phyloP scores from a whole-genome alignment of 2,329 filamentous ascomycete genomes.

The Aspergillus cejpii region DNA sequence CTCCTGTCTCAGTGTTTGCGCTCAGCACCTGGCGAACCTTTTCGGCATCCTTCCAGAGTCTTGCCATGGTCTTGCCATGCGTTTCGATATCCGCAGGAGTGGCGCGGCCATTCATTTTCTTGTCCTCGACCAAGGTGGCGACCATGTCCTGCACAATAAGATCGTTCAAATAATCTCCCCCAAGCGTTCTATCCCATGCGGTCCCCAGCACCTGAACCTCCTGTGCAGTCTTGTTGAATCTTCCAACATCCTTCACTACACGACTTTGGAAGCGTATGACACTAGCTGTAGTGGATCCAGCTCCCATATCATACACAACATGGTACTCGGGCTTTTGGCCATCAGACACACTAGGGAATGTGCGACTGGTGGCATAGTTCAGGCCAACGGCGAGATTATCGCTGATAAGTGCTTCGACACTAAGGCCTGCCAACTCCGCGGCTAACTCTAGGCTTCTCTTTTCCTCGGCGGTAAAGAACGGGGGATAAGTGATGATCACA shows the following conservation, averaged over 20 bases:
- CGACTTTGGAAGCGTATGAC: constrained; percentile 84
- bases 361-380: constrained; percentile 88
- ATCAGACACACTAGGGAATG: constrained; percentile 76
- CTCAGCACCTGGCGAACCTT: constrained; percentile 81
- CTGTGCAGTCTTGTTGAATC: constrained; percentile 93
- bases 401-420: constrained; percentile 74
- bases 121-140: constrained; percentile 64
- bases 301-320: constrained; percentile 95
- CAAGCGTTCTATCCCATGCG: constrained; percentile 84
- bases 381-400: constrained; percentile 88
- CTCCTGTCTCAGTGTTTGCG: constrained; percentile 75
- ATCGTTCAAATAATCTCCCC: constrained; percentile 81
- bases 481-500: constrained; percentile 79
- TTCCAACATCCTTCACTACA: constrained; percentile 82
- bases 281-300: constrained; percentile 85
- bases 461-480: constrained; percentile 86
- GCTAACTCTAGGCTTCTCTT: constrained; percentile 78
- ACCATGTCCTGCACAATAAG: constrained; percentile 88
- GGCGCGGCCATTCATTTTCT: constrained; percentile 43
- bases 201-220: constrained; percentile 83
- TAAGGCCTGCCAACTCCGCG: constrained; percentile 79
- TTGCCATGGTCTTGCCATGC: constrained; percentile 79
- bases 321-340: constrained; percentile 85
- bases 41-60: constrained; percentile 89
- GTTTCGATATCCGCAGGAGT: constrained; percentile 47